Base-by-base conservation (phyloP, 2,329 filamentous ascomycete genomes). In the Sarocladiaceae sp. region DNA sequence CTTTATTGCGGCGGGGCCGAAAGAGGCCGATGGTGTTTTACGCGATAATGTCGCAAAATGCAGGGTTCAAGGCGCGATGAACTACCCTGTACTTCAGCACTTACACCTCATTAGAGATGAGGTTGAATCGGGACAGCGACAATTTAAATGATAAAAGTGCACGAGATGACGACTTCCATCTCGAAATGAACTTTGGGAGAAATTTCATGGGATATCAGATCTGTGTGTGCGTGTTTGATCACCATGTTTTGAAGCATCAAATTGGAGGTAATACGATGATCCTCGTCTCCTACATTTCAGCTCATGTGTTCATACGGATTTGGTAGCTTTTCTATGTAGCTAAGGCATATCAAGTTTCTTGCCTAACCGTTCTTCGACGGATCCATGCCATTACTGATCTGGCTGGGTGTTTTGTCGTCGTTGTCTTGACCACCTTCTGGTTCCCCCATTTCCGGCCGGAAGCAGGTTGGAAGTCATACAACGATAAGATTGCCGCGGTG, bases 381-480 rank as follows among this genome's bases (percentile, higher is more conserved):
- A 69, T 59, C 67, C 68, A 70, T 2, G 66, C 64, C 31, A 60
- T 63, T 18, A 68, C 53, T 1, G 61, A 57, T 18, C 54, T 56
- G 23, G 55, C 56, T 3, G 66, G 65, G 47, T 60, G 54, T 20
- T 58, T 62, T 5, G 63, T 61, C 12, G 65, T 61, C 6, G 59
- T 60, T 2, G 58, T 55, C 13, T 64, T 64, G 20, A 56, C 60
- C 2, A 57, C 56, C 20, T 57, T 57, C 1, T 65, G 61, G 5
- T 55, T 50, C 2, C 54, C 53, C 68, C 66, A 71, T 5, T 51
- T 53, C 12, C 42, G 22, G 10, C 62, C 64, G 5, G 58, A 56
- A 1, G 60, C 60, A 1, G 69, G 63, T 42, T 60, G 53, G 22
- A 72, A 62, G 18, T 71, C 66, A 52, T 71, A 72, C 23, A 71